phyloP scores from a whole-genome alignment of 768 basidiomycete species.

The Lyophyllum atratum region DNA sequence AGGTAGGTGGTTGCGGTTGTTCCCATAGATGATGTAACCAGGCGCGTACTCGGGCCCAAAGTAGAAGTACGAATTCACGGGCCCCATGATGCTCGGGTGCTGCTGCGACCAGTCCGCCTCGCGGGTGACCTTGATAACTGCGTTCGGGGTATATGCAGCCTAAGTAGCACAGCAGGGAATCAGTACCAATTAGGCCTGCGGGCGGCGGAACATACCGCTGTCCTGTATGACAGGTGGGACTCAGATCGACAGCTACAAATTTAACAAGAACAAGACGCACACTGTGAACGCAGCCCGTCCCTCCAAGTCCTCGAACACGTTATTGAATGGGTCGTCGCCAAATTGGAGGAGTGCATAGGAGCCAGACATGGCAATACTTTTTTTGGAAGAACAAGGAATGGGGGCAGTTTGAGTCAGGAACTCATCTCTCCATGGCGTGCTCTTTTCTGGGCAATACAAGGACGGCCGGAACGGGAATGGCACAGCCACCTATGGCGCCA shows the following conservation, averaged over 20 bases:
- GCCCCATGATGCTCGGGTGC: slow-evolving; percentile 76
- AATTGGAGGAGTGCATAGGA: slow-evolving; percentile 61
- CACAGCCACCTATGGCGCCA: slow-evolving; percentile 34
- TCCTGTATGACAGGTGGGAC: slow-evolving; percentile 12
- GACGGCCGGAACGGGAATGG: slow-evolving; percentile 37
- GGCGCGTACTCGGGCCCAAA: slow-evolving; percentile 64
- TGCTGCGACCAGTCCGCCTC: slow-evolving; percentile 68
- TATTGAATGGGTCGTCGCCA: slow-evolving; percentile 62
- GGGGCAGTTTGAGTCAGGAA: slow-evolving; percentile 21
- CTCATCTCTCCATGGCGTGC: slow-evolving; percentile 10
- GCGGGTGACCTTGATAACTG: slow-evolving; percentile 63
- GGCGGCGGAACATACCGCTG: slow-evolving; percentile 3
- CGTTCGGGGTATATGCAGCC: slow-evolving; percentile 60
- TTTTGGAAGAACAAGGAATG: slow-evolving; percentile 3
- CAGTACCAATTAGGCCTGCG: not conserved
- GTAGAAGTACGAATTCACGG: slow-evolving; percentile 74
- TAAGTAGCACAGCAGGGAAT: slow-evolving; percentile 26
- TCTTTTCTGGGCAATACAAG: slow-evolving; percentile 22
- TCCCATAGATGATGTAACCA: slow-evolving; percentile 73
- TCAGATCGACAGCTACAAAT: slow-evolving; percentile 16
- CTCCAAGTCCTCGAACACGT: slow-evolving; percentile 64
- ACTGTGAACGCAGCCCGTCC: slow-evolving; percentile 66
- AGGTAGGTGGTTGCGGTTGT: slow-evolving; percentile 49
- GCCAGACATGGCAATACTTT: slow-evolving; percentile 14
- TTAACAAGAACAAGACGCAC: slow-evolving; percentile 41